Conservation (phyloP, 257 asterid genomes). For the Solanum dulcamara region DNA sequence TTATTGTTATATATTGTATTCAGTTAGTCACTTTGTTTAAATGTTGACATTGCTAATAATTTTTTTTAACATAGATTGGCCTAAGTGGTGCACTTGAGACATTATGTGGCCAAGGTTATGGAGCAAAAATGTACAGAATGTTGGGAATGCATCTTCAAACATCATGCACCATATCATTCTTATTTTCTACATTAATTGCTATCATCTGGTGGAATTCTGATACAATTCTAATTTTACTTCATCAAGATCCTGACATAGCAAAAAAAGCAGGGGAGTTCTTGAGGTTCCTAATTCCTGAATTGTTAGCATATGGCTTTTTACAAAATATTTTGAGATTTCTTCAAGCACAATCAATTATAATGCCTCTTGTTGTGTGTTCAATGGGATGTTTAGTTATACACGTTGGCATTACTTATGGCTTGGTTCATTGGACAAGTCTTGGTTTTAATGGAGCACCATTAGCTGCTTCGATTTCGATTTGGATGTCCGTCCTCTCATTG, state of each 20-base stretch:
- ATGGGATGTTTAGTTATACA: constrained; percentile 37
- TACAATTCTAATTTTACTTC: constrained; percentile 24
- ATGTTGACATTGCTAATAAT: not conserved
- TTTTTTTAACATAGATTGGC: not conserved
- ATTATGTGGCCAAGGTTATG: not conserved
- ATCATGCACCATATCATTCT: constrained; percentile 34
- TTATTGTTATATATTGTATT: too few species aligned
- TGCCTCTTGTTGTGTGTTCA: constrained; percentile 50
- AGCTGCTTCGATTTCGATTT: constrained; percentile 52
- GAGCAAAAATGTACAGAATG: not conserved
- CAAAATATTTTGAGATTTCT: constrained; percentile 60
- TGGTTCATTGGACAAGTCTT: constrained; percentile 37
- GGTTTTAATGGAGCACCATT: constrained; percentile 47
- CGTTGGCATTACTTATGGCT: constrained; percentile 32
- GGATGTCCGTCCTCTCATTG: constrained; percentile 45
- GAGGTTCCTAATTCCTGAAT: constrained; percentile 53
- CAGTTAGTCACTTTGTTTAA: not conserved
- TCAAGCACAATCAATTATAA: constrained; percentile 50
- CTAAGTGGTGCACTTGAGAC: not conserved
- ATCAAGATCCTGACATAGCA: constrained; percentile 53
- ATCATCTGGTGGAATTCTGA: constrained; percentile 61
- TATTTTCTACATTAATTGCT: constrained; percentile 22
- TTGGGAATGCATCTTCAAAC: not conserved
- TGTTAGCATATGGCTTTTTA: constrained; percentile 51
- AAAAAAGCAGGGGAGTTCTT: constrained; percentile 41